Base-by-base conservation (phyloP, 108 stramenopile genomes). In the Skeletonema tropicum region DNA sequence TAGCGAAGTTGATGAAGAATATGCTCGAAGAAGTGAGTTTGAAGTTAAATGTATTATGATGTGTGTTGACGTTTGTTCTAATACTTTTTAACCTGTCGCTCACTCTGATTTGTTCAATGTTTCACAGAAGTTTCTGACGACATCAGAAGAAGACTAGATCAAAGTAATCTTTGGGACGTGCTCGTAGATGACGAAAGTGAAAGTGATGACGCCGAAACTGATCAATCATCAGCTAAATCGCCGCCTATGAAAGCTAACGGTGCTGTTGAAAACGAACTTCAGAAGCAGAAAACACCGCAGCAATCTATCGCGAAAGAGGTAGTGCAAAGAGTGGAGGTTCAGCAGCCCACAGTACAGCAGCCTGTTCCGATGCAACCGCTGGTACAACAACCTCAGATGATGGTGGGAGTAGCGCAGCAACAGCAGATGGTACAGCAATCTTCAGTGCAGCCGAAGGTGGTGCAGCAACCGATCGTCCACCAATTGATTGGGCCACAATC, bases 21-120 rank as follows among this genome's bases (percentile, higher is more conserved):
- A 55, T 25, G 52, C 52, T 23, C 52, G 52, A 55, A 21, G 52
- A 55, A 55, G 52, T 55, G 23, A 55, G 52, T 55, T 14, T 55
- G 52, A 17, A 10, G 2, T 21, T 55, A 23, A 15, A n/a, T 45
- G 2, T 3, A 3, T 3, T n/a, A 5, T 45, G 33, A 4, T 15
- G 15, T 45, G 3, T 45, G n/a, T 45, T n/a, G 3, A 5, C 3
- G 3, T n/a, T 15, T 25, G 23, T 55, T 5, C 9, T 5, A 55
- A 7, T 5, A 0, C 23, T 12, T 39, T 39, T 2, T 39, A 12
- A 39, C 38, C 11, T 39, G 0, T 21, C 48, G 4, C 19, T 0
- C 21, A 49, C 6, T 21, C 0, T 41, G 39, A 21, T 49, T 10
- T 55, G 23, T n/a, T 55, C 26, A 29, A 29, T 29, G 26, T 29